Base-by-base conservation (phyloP, 1,284 basidiomycete genomes). In the Leccinum solheimii region DNA sequence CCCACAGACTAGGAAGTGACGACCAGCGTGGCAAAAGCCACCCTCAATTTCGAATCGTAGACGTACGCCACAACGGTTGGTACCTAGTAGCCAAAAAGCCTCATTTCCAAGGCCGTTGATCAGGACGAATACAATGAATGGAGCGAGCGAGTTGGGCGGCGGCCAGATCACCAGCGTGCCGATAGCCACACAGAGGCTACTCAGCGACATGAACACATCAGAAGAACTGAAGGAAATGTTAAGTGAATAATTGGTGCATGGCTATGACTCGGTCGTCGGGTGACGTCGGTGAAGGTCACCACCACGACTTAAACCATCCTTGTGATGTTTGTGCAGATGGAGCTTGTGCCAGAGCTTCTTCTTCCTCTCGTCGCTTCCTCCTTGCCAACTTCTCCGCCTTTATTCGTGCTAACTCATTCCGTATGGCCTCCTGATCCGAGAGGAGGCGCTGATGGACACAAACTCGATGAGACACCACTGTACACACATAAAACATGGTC, bases 371-470 rank as follows among this genome's bases (percentile, higher is more conserved):
- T 63, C 80, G 73, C 45, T 72, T 66, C 74, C 72, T 78, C 57
- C 79, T 80, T 43, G 82, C 81, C 2, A 85, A 68, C 60, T 87
- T 26, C 14, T 48, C 43, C 38, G 80, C 72, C 45, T 72, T 66
- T 73, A 72, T 78, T 57, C 79, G 80, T 40, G 82, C 81, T 2
- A 85, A 68, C 60, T 87, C 23, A 92, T 77, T 79, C 62, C 86
- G 84, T 67, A 92, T 78, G 49, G 82, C 82, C 51, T 77, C 79
- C 62, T 86, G 84, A 67, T 90, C 85, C 30, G 82, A 85, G 2
- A 90, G 90, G 54, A 92, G 74, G 59, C 78, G 79, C 85, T 90
- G 57, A 10, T 4, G n/a, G 66, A 63, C 45, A 56, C 48, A 9
- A 1, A 26, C 19, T 10, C 43, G 30, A 54, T 67, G 56, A 68